Evolutionary conservation across 179 eudicot species (phyloP).

Genomic region (Silene coronaria): DNA sequence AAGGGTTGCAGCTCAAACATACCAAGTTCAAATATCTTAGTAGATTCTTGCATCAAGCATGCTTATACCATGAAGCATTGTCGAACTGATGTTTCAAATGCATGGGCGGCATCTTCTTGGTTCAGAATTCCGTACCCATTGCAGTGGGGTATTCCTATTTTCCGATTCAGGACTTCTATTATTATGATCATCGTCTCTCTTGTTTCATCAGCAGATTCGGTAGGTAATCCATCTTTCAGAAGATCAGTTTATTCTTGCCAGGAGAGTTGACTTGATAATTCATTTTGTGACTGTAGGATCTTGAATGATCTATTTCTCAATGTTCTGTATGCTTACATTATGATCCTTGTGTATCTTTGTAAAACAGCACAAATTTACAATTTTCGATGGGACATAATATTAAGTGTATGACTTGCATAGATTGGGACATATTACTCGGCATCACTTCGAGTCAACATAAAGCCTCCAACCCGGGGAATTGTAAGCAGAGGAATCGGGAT

Average conservation of each 20-base stretch:
- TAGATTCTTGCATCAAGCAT: constrained; percentile 68
- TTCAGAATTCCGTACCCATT: constrained; percentile 82
- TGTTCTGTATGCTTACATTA: too few relatives aligned
- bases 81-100: constrained; percentile 89
- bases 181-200: constrained; percentile 76
- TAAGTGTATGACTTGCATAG: constrained; percentile 26
- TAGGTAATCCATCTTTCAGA: constrained; percentile 33
- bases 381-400: not conserved
- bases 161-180: constrained; percentile 71
- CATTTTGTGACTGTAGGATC: not conserved
- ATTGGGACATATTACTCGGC: constrained; percentile 75
- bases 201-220: constrained; percentile 82
- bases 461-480: constrained; percentile 74
- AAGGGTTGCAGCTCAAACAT: constrained; percentile 67
- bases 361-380: too few relatives aligned
- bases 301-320: too few relatives aligned
- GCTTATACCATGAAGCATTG: constrained; percentile 92
- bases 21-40: constrained; percentile 78
- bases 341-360: too few relatives aligned
- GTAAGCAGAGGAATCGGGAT: constrained; percentile 85
- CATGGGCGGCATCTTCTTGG: constrained; percentile 83
- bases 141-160: constrained; percentile 93
- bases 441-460: constrained; percentile 55
- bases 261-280: not conserved
- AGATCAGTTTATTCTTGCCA: constrained; percentile 5